Evolutionary conservation across 306 rosid species (phyloP).

Genomic region (Fragaria vesca): DNA sequence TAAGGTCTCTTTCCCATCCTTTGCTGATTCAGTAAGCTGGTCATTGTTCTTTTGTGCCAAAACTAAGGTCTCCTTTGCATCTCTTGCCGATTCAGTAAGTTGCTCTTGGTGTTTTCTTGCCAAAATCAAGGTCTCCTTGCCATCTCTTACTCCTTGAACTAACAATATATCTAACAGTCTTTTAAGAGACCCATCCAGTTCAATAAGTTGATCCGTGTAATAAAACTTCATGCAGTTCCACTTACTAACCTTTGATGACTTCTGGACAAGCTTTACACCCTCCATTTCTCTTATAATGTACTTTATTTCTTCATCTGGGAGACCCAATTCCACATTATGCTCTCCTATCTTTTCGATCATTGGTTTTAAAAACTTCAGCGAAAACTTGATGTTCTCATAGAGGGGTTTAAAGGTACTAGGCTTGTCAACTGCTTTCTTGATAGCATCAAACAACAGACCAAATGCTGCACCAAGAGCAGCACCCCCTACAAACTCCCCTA

Average conservation of each 20-base stretch:
- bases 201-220: neutral
- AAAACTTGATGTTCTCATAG: neutral
- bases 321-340: neutral
- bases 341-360: neutral
- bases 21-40: neutral
- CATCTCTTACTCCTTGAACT: neutral
- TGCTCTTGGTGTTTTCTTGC: neutral
- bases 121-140: neutral
- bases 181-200: neutral
- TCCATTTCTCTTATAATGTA: neutral
- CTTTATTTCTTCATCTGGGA: constrained; percentile 4
- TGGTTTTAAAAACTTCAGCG: neutral
- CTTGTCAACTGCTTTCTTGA: neutral
- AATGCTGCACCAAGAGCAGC: constrained; percentile 4
- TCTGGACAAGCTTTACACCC: neutral
- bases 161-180: neutral
- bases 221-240: constrained; percentile 1
- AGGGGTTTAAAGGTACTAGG: neutral
- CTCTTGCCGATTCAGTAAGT: neutral
- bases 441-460: neutral
- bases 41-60: neutral
- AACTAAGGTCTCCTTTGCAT: neutral
- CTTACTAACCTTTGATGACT: neutral
- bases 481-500: neutral
- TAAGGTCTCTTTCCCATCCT: neutral